These are phyloP conservation scores for Iodosphaeria phyllophila DNA, from an alignment of 2,329 filamentous ascomycete genomes.

Conservation along the genomic window DNA sequence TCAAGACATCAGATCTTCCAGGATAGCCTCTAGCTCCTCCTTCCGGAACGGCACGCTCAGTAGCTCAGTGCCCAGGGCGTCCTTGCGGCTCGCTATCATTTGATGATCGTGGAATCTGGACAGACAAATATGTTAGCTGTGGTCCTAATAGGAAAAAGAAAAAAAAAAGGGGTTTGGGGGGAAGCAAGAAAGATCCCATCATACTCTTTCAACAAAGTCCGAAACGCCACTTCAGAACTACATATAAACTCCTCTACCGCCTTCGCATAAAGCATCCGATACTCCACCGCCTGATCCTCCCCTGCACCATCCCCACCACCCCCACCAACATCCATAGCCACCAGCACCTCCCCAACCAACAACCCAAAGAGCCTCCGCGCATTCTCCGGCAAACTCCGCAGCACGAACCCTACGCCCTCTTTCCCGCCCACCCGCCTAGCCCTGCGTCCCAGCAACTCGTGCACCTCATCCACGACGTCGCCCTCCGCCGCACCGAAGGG, in stretches of 20 bases:
- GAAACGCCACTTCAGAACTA: conserved; percentile 87
- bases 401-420: conserved; percentile 79
- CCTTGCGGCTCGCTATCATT: conserved; percentile 82
- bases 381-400: conserved; percentile 82
- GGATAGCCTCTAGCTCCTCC: conserved; percentile 73
- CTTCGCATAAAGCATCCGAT: conserved; percentile 82
- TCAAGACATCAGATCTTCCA: conserved; percentile 51
- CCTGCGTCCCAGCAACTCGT: conserved; percentile 67
- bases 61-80: conserved; percentile 68
- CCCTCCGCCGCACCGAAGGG: conserved; percentile 56
- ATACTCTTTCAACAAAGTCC: conserved; percentile 81
- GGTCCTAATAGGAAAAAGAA: too few relatives aligned
- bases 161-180: too few relatives aligned
- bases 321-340: conserved; percentile 44
- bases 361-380: conserved; percentile 74
- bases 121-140: background rate
- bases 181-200: conserved; percentile 10
- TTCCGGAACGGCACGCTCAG: conserved; percentile 70
- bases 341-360: conserved; percentile 67
- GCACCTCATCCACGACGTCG: conserved; percentile 78
- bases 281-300: conserved; percentile 62
- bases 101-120: conserved; percentile 83
- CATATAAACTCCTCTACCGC: conserved; percentile 95
- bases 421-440: conserved; percentile 67
- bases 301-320: conserved; percentile 32